Percentiles rank a stretch among this genome's conserved stretches.
Evolutionary conservation across 495 filamentous ascomycete species (phyloP).

Genomic region (Trypethelium eluteriae): DNA sequence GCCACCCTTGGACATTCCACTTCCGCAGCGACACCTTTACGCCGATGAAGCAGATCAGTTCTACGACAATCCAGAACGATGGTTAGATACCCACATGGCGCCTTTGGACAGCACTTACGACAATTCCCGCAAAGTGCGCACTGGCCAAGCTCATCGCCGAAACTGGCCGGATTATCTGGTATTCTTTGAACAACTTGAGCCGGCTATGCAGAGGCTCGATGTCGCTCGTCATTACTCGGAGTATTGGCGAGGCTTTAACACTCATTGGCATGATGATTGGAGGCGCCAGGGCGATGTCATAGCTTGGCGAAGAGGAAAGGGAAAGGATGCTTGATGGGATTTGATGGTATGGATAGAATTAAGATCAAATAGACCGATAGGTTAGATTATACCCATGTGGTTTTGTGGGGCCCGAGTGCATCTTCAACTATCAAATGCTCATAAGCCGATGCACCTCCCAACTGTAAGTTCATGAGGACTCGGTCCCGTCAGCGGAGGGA

Average conservation of each 20-base stretch:
- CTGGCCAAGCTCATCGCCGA: constrained; percentile 30
- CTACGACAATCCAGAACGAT: constrained; percentile 58
- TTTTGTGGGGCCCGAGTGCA: too few relatives aligned
- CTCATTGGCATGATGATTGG: constrained; percentile 79
- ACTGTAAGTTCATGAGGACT: too few relatives aligned
- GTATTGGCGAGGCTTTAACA: constrained; percentile 72
- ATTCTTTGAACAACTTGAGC: constrained; percentile 58
- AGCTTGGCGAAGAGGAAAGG: constrained; percentile 58
- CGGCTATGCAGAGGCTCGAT: constrained; percentile 42
- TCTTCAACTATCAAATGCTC: too few relatives aligned
- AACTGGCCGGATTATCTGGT: constrained; percentile 55
- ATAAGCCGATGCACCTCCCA: too few relatives aligned
- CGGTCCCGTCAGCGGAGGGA: too few relatives aligned
- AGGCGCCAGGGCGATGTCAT: constrained; percentile 77
- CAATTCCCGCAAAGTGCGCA: background rate
- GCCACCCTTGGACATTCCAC: constrained; percentile 63
- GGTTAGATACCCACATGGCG: constrained; percentile 48
- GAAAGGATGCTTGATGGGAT: background rate
- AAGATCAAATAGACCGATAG: too few relatives aligned
- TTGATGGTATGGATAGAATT: too few relatives aligned
- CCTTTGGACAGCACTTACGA: constrained; percentile 28
- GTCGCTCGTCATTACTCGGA: constrained; percentile 53
- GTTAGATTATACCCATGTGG: too few relatives aligned
- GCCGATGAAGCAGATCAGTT: constrained; percentile 86
- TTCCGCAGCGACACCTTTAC: constrained; percentile 54